These are phyloP conservation scores for Sarocladium brachiariae DNA, from an alignment of 2,329 filamentous ascomycete genomes.

Conservation along the genomic window DNA sequence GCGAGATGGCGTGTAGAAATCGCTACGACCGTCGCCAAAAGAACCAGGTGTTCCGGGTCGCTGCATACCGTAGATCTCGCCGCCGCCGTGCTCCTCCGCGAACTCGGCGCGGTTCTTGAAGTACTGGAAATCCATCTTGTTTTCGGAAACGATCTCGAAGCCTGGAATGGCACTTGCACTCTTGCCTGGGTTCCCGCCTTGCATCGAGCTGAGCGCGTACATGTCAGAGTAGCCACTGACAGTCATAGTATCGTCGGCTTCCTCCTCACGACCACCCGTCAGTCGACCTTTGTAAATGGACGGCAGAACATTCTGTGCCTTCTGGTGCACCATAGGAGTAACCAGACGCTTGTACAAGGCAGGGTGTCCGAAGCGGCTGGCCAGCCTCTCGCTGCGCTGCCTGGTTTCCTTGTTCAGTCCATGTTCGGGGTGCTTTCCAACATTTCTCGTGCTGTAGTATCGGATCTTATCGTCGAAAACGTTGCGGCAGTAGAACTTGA, in stretches of 20 bases:
- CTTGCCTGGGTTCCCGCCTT: conserved; percentile 41
- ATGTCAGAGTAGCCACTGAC: conserved; percentile 76
- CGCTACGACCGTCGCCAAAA: conserved; percentile 32
- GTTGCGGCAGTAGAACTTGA: conserved; percentile 77
- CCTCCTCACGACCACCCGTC: conserved; percentile 55
- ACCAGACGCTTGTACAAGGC: conserved; percentile 83
- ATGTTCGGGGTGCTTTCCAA: conserved; percentile 38
- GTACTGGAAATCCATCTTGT: conserved; percentile 81
- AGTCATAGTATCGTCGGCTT: conserved; percentile 47
- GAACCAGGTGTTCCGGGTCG: conserved; percentile 57
- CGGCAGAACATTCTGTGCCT: conserved; percentile 79
- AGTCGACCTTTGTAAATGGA: conserved; percentile 79
- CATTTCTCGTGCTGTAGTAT: conserved; percentile 66
- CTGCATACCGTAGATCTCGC: conserved; percentile 56
- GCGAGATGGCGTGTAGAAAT: conserved; percentile 33
- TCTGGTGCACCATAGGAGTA: conserved; percentile 92
- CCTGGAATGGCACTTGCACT: conserved; percentile 47
- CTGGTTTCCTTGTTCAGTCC: conserved; percentile 44
- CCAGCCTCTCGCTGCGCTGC: conserved; percentile 60
- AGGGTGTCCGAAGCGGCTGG: conserved; percentile 79
- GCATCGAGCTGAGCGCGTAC: conserved; percentile 76
- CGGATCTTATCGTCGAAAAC: conserved; percentile 73
- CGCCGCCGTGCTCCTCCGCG: conserved; percentile 77
- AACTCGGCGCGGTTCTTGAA: conserved; percentile 90
- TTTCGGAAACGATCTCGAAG: conserved; percentile 86